A percentile compares a stretch with the other conserved stretches of the same genome.
Conservation (phyloP, 1,284 basidiomycete species). For the Boletellus sp. region DNA sequence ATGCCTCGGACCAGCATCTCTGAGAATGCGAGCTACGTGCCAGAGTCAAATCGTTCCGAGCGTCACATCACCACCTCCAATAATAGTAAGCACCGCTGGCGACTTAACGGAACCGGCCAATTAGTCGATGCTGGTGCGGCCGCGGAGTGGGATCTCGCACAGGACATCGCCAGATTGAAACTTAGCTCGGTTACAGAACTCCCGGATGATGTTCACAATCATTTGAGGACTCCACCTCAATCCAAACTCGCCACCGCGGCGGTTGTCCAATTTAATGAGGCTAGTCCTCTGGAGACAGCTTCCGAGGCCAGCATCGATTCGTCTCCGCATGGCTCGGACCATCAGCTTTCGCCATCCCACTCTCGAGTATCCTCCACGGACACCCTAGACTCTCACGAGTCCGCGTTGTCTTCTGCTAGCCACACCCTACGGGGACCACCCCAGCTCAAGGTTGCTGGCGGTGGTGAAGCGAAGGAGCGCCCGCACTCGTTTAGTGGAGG, state of each 20-base stretch:
- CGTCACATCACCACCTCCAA: conserved; percentile 30
- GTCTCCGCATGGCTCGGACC: conserved; percentile 63
- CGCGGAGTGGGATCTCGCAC: conserved; percentile 65
- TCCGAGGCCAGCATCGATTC: conserved; percentile 69
- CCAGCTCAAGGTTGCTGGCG: conserved; percentile 48
- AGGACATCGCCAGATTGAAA: conserved; percentile 68
- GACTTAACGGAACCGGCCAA: conserved; percentile 58
- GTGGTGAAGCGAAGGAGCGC: conserved; percentile 62
- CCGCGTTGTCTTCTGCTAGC: conserved; percentile 46
- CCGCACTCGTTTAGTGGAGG: conserved; percentile 78
- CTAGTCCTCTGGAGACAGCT: conserved; percentile 67
- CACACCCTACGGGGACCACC: conserved; percentile 53
- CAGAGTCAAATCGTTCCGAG: conserved; percentile 29
- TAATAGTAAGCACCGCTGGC: conserved; percentile 51
- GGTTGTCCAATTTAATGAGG: conserved; percentile 56
- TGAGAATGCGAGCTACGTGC: conserved; percentile 18
- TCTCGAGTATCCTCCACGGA: conserved; percentile 76
- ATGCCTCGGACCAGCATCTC: conserved; percentile 47
- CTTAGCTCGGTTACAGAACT: conserved; percentile 53
- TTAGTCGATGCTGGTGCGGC: conserved; percentile 53
- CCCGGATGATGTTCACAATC: conserved; percentile 46
- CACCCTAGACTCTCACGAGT: conserved; percentile 58
- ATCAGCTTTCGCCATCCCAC: conserved; percentile 60
- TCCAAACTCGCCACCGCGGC: conserved; percentile 47
- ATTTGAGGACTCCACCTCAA: conserved; percentile 62